Percentiles rank a stretch among this genome's conserved stretches.
Conservation (phyloP, 192 early-diverging fungal genomes). For the Glomus cerebriforme region DNA sequence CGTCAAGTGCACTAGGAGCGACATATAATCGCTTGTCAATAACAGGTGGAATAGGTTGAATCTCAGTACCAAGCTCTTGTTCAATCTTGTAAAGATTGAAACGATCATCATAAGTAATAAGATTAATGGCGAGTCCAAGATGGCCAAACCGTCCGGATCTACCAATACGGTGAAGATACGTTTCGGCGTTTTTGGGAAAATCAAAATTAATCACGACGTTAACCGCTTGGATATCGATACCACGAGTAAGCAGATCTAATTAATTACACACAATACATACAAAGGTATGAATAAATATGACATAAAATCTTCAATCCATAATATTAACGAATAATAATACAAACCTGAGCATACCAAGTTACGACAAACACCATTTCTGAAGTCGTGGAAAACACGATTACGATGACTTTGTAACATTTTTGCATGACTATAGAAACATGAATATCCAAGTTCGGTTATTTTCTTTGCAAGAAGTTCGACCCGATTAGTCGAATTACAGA, state of each 20-base stretch:
- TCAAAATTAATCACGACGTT: constrained; percentile 99
- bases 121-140: constrained; percentile 95
- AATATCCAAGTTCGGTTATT: constrained; percentile 99
- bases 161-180: constrained; percentile 98
- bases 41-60: constrained; percentile 94
- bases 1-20: constrained; percentile 74
- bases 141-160: constrained; percentile 96
- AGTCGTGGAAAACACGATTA: constrained; percentile 99
- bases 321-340: not conserved
- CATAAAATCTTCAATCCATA: not conserved
- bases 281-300: not conserved
- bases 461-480: constrained; percentile 99
- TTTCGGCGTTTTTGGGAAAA: constrained; percentile 99
- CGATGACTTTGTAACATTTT: constrained; percentile 98
- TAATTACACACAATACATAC: constrained; percentile 19
- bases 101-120: constrained; percentile 97
- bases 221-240: constrained; percentile 99
- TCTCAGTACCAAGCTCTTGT: constrained; percentile 97
- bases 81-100: constrained; percentile 98
- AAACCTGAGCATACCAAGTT: constrained; percentile 95
- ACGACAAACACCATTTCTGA: constrained; percentile 95
- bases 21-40: constrained; percentile 94
- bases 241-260: constrained; percentile 91
- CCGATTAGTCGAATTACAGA: constrained; percentile 99
- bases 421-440: constrained; percentile 99